A percentile compares a stretch with the other conserved stretches of the same genome.
Evolutionary conservation across 148 eudicot species (phyloP).

Genomic region (Amaranthus cruentus): DNA sequence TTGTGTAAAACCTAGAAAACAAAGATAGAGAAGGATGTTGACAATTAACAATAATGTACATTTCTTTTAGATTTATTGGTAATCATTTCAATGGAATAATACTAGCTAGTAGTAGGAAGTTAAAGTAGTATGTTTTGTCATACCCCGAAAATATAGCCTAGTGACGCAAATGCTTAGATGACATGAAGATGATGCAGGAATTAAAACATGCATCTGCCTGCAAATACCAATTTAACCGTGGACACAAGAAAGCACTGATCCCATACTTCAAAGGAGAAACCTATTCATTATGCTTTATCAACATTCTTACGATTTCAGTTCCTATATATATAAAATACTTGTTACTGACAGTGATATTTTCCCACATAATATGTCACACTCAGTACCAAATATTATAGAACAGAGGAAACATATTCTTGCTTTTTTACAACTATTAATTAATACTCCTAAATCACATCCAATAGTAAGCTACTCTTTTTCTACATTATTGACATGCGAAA

Average conservation of each 20-base stretch:
- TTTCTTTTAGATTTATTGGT: conserved; percentile 19
- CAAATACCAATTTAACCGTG: conserved; percentile 19
- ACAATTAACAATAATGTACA: conserved; percentile 31
- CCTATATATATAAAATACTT: neutral
- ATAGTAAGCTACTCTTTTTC: too few species aligned
- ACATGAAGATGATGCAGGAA: neutral
- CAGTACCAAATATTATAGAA: too few species aligned
- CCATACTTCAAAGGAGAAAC: conserved; percentile 9
- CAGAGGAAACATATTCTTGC: too few species aligned
- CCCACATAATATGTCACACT: neutral
- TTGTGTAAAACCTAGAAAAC: too few species aligned
- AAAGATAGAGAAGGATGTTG: conserved; percentile 18
- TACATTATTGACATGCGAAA: too few species aligned
- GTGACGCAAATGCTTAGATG: conserved; percentile 12
- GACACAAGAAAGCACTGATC: conserved; percentile 9
- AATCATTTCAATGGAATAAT: conserved; percentile 1
- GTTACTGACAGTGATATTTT: neutral
- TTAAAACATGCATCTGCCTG: conserved; percentile 11
- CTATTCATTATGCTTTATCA: conserved; percentile 24
- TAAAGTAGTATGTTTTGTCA: neutral
- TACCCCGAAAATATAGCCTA: neutral
- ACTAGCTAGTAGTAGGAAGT: too few species aligned
- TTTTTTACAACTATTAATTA: too few species aligned
- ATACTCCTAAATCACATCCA: too few species aligned
- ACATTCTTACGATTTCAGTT: conserved; percentile 17